A percentile compares a stretch with the other conserved stretches of the same genome.
phyloP scores from a whole-genome alignment of 2,329 filamentous ascomycete species.

The Pseudocercospora cruenta region DNA sequence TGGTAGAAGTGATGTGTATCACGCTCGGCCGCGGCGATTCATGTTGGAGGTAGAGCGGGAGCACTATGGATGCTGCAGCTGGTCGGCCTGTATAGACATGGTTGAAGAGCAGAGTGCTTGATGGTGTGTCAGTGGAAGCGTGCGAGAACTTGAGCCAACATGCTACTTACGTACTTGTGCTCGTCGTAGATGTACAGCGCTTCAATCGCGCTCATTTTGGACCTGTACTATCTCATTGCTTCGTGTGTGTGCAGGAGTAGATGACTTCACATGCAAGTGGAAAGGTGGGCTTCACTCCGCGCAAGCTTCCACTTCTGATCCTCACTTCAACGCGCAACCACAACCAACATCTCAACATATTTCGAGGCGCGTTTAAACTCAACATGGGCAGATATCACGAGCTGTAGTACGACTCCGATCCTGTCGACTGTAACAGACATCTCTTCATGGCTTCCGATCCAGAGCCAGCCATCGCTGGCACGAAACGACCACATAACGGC shows the following conservation, averaged over 20 bases:
- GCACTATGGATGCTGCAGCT: slow-evolving; percentile 72
- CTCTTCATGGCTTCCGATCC: slow-evolving; percentile 21
- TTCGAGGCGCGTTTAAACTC: background rate
- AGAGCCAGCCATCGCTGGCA: slow-evolving; percentile 9
- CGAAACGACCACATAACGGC: slow-evolving; percentile 25
- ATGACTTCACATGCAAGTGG: slow-evolving; percentile 2
- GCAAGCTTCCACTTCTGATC: background rate
- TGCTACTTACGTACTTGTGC: slow-evolving; percentile 69
- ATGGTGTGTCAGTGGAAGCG: slow-evolving; percentile 17
- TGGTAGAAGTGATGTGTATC: slow-evolving; percentile 79
- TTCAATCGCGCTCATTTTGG: slow-evolving; percentile 73
- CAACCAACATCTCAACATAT: background rate
- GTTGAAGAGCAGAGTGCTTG: slow-evolving; percentile 79
- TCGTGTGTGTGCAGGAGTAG: background rate
- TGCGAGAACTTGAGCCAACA: slow-evolving; percentile 12
- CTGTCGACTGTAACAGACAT: background rate
- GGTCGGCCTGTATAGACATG: slow-evolving; percentile 86
- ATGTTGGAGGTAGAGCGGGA: slow-evolving; percentile 86
- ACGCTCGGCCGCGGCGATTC: slow-evolving; percentile 79
- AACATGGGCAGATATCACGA: background rate
- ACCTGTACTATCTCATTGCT: slow-evolving; percentile 20
- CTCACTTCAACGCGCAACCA: background rate
- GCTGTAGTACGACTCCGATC: background rate
- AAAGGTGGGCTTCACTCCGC: background rate
- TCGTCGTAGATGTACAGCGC: slow-evolving; percentile 97